Evolutionary conservation across 352 stramenopile genomes (phyloP).

Genomic region (Phytophthora hibernalis): DNA sequence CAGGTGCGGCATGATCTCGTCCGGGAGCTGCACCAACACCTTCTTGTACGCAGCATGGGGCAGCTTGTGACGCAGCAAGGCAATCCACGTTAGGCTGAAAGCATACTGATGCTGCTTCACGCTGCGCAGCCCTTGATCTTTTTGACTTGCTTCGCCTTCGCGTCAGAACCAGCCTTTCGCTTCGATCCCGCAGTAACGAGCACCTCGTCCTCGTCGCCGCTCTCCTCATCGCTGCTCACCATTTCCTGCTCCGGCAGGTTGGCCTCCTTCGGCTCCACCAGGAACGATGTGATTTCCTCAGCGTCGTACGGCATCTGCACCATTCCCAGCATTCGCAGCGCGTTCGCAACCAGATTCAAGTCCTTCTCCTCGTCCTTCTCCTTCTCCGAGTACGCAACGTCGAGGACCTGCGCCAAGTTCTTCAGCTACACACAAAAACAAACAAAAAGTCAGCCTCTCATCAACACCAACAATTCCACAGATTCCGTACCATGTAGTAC

Average conservation of each 20-base stretch:
- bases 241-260: slow-evolving; percentile 43
- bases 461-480: neutral
- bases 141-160: slow-evolving; percentile 45
- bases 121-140: slow-evolving; percentile 55
- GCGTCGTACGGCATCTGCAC: slow-evolving; percentile 73
- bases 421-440: slow-evolving; percentile 50
- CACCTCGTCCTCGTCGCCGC: slow-evolving; percentile 49
- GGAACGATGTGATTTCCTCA: slow-evolving; percentile 74
- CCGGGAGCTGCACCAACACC: slow-evolving; percentile 92
- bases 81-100: slow-evolving; percentile 87
- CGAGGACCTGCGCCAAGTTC: slow-evolving; percentile 69
- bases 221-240: slow-evolving; percentile 56
- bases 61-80: slow-evolving; percentile 76
- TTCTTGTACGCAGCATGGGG: slow-evolving; percentile 88
- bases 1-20: slow-evolving; percentile 94
- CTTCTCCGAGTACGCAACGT: slow-evolving; percentile 40
- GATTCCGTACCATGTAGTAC: slow-evolving; percentile 80
- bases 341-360: slow-evolving; percentile 69
- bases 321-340: slow-evolving; percentile 71
- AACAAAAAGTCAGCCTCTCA: slow-evolving; percentile 10
- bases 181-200: slow-evolving; percentile 42
- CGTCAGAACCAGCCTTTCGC: slow-evolving; percentile 50
- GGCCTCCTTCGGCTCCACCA: slow-evolving; percentile 55
- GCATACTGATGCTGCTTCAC: slow-evolving; percentile 79
- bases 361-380: slow-evolving; percentile 52